Evolutionary conservation across 179 eudicot genomes (phyloP).

Genomic region (Beta corolliflora): DNA sequence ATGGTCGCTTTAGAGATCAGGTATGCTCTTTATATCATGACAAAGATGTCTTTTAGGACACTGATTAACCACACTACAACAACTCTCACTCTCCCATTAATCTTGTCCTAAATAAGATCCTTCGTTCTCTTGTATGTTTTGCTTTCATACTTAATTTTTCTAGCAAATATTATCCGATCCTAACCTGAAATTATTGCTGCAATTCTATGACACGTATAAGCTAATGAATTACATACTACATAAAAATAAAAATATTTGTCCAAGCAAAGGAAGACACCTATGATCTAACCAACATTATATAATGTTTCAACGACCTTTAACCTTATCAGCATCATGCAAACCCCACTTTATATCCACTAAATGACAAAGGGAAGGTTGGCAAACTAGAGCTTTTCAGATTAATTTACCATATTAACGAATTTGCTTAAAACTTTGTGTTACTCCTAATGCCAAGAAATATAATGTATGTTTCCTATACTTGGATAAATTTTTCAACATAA

Average conservation of each 20-base stretch:
- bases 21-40: too few relatives aligned
- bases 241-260: neutral
- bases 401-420: neutral
- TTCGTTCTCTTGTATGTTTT: too few relatives aligned
- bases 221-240: neutral
- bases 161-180: too few relatives aligned
- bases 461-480: neutral
- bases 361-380: neutral
- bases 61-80: too few relatives aligned
- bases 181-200: neutral
- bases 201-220: neutral
- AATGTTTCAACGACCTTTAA: too few relatives aligned
- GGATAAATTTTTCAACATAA: neutral
- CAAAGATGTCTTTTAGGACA: too few relatives aligned
- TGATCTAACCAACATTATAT: neutral
- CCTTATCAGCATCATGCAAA: neutral
- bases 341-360: neutral
- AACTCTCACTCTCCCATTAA: neutral
- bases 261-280: neutral
- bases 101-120: too few relatives aligned
- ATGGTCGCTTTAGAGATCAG: too few relatives aligned
- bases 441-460: neutral
- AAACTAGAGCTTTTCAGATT: neutral
- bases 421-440: neutral
- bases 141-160: too few relatives aligned